Evolutionary conservation across 179 eudicot species (phyloP).

Genomic region (Drosera spatulata): DNA sequence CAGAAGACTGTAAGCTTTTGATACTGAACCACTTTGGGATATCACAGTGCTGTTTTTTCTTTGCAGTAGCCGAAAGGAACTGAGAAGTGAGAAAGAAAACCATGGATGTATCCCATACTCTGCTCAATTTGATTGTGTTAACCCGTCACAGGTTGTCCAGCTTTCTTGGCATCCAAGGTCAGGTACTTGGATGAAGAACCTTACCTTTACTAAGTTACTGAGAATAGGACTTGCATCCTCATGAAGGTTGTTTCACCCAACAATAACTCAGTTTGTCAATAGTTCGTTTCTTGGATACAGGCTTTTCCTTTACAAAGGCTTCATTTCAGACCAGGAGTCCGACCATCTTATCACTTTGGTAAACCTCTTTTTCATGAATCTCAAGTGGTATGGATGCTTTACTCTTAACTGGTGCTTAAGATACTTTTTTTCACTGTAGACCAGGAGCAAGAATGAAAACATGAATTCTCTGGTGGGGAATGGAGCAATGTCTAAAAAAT

Average conservation of each 20-base stretch:
- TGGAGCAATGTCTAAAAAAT: slow-evolving; percentile 8
- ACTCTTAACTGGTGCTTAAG: slow-evolving; percentile 4
- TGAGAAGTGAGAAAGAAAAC: slow-evolving; percentile 31
- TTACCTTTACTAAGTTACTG: not conserved
- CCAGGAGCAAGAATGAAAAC: slow-evolving; percentile 19
- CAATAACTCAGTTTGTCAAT: slow-evolving; percentile 1
- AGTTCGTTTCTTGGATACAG: slow-evolving; percentile 25
- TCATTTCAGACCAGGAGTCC: slow-evolving; percentile 70
- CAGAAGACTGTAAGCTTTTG: too few species aligned
- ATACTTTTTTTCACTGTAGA: slow-evolving; percentile 19
- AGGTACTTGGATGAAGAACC: slow-evolving; percentile 35
- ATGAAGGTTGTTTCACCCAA: slow-evolving; percentile 2
- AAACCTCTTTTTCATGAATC: slow-evolving; percentile 9
- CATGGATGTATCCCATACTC: slow-evolving; percentile 20
- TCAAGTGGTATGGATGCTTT: not conserved
- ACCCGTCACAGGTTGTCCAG: slow-evolving; percentile 66
- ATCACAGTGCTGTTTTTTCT: slow-evolving; percentile 1
- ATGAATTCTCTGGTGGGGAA: slow-evolving; percentile 4
- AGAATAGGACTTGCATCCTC: too few species aligned
- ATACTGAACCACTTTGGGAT: too few species aligned
- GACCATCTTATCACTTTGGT: slow-evolving; percentile 70
- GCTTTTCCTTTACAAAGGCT: slow-evolving; percentile 67
- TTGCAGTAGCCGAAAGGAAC: slow-evolving; percentile 45
- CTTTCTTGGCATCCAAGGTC: slow-evolving; percentile 97
- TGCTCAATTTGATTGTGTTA: slow-evolving; percentile 24